phyloP scores from a whole-genome alignment of 177 flowering plant genomes.

The Vitis hybrid region DNA sequence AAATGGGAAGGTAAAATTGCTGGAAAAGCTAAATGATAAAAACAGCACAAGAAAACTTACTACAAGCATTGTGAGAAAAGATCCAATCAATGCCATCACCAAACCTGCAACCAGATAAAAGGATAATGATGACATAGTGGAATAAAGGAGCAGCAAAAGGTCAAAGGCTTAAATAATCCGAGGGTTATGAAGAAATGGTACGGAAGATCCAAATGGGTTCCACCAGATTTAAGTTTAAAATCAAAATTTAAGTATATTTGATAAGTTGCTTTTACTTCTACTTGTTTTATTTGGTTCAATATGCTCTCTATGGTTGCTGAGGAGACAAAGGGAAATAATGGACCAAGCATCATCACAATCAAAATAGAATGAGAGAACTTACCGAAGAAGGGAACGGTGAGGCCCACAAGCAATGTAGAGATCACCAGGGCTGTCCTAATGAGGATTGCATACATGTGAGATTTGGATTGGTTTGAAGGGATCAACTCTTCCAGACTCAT shows the following conservation, averaged over 20 bases:
- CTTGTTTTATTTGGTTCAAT: no score
- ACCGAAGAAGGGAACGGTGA: slow-evolving; percentile 88
- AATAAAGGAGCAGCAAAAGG: background rate
- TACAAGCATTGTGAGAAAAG: slow-evolving; percentile 92
- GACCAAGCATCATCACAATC: background rate
- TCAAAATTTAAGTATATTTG: no score
- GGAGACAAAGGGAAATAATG: no score
- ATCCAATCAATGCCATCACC: slow-evolving; percentile 88
- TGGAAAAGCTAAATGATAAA: background rate
- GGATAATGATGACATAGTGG: background rate
- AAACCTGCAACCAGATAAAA: slow-evolving; percentile 46
- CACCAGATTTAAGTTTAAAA: no score
- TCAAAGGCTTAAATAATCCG: no score
- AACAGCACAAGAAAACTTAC: slow-evolving; percentile 46
- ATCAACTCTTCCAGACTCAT: slow-evolving; percentile 93
- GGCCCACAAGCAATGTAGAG: slow-evolving; percentile 80
- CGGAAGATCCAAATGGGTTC: background rate
- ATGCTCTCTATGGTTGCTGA: no score
- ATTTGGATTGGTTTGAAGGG: slow-evolving; percentile 63
- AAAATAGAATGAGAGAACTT: slow-evolving; percentile 16
- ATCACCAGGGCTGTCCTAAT: slow-evolving; percentile 82
- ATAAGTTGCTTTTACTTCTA: no score
- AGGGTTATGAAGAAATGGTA: background rate
- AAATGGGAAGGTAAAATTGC: no score
- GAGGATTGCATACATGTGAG: slow-evolving; percentile 57